Evolutionary conservation across 2,329 filamentous ascomycete genomes (phyloP), one percentile per base, ranked within the genome.

Genomic region (Hypoxylon sp.): DNA sequence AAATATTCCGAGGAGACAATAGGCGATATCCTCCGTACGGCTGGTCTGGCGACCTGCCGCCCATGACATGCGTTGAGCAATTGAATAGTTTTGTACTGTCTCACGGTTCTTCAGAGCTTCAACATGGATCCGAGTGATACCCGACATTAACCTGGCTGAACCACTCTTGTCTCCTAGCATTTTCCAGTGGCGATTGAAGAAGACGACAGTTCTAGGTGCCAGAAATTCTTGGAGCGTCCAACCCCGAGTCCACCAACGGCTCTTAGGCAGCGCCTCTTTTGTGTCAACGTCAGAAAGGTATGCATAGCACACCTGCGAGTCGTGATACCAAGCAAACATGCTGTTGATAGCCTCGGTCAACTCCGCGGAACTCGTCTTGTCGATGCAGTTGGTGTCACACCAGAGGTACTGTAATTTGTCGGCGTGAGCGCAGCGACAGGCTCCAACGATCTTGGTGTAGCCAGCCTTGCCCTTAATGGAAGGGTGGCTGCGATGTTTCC

Each of bases 1-100:
- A 26, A 83, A 83, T 0, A 83, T 73, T 0, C 81, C 81, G 3
- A 83, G 62, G 0, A 83, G 69, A 8, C 74, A 81, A 41, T 83
- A 83, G 0, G 79, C 79, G n/a, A 73, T 73, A 39, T 83, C 81
- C 48, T 83, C 80, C 0, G 56, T 4, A 2, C 75, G 59, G 0
- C 70, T 74, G 0, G 79, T 80, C 3, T 70, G 56, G 17, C 74
- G 73, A 15, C 58, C 61, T 8, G 76, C 75, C 30, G 73, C 79
- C 78, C 76, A 82, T 4, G 74, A 78, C 79, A 80, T 80, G 15
- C 77, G 74, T 32, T 76, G 73, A 0, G 79, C 78, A 32, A 79
- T 55, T 0, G 73, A 74, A 13, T 71, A 74, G 0, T 56, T 30
- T 0, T 24, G 32, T 1, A 73, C 70, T 0, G 61, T 70, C 2